A percentile compares a stretch with the other conserved stretches of the same genome.
phyloP scores from a whole-genome alignment of 2,329 filamentous ascomycete genomes.

The Teratosphaeria pseudoeucalypti region DNA sequence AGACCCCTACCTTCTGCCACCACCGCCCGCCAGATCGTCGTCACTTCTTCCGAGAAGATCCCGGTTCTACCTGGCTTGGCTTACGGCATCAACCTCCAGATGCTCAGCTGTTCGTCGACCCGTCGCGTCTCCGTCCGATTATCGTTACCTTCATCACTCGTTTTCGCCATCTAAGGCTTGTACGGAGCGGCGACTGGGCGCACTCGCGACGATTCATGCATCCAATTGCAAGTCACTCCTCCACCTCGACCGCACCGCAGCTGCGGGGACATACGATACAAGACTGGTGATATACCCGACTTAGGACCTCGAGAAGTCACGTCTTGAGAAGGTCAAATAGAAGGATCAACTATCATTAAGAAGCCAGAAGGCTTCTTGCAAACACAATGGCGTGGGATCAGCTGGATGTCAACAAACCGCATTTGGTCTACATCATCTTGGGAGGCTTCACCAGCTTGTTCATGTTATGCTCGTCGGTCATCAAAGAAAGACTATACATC shows the following conservation, averaged over 20 bases:
- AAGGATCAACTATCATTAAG: not conserved
- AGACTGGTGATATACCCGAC: conserved; percentile 9
- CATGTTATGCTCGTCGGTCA: conserved; percentile 95
- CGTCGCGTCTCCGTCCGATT: not conserved
- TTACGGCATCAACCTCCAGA: not conserved
- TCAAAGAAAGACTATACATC: conserved; percentile 98
- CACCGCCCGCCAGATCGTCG: not conserved
- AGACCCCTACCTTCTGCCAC: not conserved
- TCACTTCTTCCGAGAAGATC: not conserved
- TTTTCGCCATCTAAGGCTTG: conserved; percentile 11
- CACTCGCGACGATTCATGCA: conserved; percentile 7
- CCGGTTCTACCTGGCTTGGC: not conserved
- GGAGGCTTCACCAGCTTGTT: conserved; percentile 96
- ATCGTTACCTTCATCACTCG: not conserved
- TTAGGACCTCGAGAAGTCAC: not conserved
- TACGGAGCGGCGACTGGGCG: conserved; percentile 27
- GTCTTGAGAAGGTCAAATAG: not conserved
- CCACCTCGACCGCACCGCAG: conserved; percentile 7
- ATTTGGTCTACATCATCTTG: conserved; percentile 96
- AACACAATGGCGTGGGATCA: conserved; percentile 40
- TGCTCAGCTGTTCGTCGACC: not conserved
- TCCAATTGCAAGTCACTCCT: conserved; percentile 2
- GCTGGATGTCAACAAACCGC: conserved; percentile 79
- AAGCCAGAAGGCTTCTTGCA: conserved; percentile 1
- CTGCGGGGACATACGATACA: conserved; percentile 6